phyloP scores from a whole-genome alignment of 768 basidiomycete genomes.

The Serendipita indica region DNA sequence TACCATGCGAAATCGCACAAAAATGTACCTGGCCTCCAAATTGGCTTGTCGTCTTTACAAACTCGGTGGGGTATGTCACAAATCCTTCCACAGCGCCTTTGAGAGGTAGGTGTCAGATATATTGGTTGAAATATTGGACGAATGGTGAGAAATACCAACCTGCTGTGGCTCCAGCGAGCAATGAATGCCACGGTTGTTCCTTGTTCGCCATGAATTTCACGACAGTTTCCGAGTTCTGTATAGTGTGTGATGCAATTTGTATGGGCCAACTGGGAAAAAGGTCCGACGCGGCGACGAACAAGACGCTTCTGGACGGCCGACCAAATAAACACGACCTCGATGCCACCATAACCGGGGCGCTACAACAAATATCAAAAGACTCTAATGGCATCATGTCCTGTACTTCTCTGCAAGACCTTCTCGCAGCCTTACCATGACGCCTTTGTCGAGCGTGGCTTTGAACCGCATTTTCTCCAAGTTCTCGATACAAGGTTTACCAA shows the following conservation, averaged over 20 bases:
- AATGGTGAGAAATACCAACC: conserved; percentile 86
- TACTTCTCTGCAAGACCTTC: conserved; percentile 31
- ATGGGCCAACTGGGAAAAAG: background rate
- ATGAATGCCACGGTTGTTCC: conserved; percentile 73
- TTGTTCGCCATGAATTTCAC: conserved; percentile 38
- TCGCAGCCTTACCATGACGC: conserved; percentile 45
- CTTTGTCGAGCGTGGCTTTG: conserved; percentile 35
- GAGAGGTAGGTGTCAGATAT: conserved; percentile 21
- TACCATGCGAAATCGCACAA: background rate
- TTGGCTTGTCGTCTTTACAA: conserved; percentile 86
- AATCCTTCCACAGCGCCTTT: conserved; percentile 39
- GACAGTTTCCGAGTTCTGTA: too few relatives aligned
- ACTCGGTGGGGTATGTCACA: conserved; percentile 81
- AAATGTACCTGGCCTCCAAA: conserved; percentile 58
- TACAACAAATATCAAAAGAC: background rate
- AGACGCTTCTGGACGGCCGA: too few relatives aligned
- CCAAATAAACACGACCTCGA: too few relatives aligned
- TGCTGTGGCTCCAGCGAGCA: conserved; percentile 83
- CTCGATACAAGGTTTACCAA: conserved; percentile 52
- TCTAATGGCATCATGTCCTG: background rate
- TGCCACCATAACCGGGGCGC: background rate
- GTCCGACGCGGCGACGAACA: background rate
- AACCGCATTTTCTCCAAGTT: conserved; percentile 47
- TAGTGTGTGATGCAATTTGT: background rate
- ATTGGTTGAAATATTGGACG: background rate